Evolutionary conservation across 2,329 filamentous ascomycete species (phyloP), one percentile per base, ranked within the genome.

Genomic region (Fusarium sp.): DNA sequence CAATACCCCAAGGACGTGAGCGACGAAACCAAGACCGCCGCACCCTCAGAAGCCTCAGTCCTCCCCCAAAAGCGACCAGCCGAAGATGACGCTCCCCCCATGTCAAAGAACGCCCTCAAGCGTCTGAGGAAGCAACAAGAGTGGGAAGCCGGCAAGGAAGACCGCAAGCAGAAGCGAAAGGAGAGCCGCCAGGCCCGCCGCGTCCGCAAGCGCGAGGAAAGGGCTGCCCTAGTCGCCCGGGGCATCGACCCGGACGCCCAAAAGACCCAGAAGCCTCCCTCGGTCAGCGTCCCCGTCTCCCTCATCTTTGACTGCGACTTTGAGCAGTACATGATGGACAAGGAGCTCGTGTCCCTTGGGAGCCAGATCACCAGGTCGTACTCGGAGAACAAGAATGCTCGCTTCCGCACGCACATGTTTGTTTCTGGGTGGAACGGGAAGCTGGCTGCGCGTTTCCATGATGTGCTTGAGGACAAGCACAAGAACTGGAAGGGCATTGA

Each of bases 251-350:
- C 84, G 16, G 71, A 77, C 16, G 76, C 82, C 50, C 64, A 79
- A 18, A 74, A 79, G 37, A 80, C 80, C 66, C 81, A 80, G 80
- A 84, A 81, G 71, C 81, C 80, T 56, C 78, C 78, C 48, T 79
- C 83, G 50, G 85, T 87, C 58, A 89, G 91, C 66, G 88, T 97
- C 0, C 95, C 95, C 2, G 85, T 98, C 25, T 90, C 94, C 0
- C 86, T 99, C 75, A 87, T 99, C 68, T 86, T 99, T 72, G 97
- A 99, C 85, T 98, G 96, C 84, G 92, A 94, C 75, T 99, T 97
- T 81, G 95, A 99, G 82, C 87, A 93, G 48, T 89, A 95, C 80
- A 99, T 99, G 97, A 88, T 88, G 60, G 93, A 96, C 41, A 93
- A 93, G 76, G 97, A 99, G 84, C 87, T 94, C 34, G 92, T 95